Evolutionary conservation across 768 basidiomycete species (phyloP).

Genomic region (Cystofilobasidium ferigula): DNA sequence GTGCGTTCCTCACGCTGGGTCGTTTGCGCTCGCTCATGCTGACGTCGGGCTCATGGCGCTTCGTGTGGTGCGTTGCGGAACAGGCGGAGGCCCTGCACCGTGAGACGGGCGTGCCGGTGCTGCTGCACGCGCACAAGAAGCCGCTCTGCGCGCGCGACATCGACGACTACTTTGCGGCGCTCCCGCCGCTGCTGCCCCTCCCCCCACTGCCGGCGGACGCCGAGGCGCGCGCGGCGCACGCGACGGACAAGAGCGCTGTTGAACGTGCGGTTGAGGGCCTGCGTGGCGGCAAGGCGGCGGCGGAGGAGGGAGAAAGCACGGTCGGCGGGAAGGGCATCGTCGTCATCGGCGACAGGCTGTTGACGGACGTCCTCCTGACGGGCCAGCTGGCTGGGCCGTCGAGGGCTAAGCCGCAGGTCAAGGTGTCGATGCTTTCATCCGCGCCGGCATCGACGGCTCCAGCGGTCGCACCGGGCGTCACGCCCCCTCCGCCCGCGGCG

Average conservation of each 20-base stretch:
- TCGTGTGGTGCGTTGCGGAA: too few relatives aligned
- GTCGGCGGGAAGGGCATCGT: slow-evolving; percentile 45
- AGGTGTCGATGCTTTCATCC: too few relatives aligned
- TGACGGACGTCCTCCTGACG: slow-evolving; percentile 72
- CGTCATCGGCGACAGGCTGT: slow-evolving; percentile 80
- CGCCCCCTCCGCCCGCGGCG: neutral
- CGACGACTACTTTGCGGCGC: slow-evolving; percentile 52
- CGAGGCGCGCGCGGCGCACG: slow-evolving; percentile 32
- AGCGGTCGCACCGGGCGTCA: neutral
- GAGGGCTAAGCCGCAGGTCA: too few relatives aligned
- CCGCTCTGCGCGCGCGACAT: slow-evolving; percentile 70
- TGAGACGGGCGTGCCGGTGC: slow-evolving; percentile 67
- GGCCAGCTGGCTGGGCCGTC: neutral
- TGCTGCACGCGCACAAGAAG: slow-evolving; percentile 64
- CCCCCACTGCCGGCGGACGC: slow-evolving; percentile 38
- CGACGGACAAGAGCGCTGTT: neutral
- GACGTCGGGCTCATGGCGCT: neutral
- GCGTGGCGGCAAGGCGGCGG: neutral
- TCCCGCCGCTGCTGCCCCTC: slow-evolving; percentile 11
- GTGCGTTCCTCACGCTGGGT: slow-evolving; percentile 40
- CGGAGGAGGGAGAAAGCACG: neutral
- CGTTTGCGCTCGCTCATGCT: neutral
- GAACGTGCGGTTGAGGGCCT: neutral
- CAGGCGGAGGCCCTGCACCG: slow-evolving; percentile 79
- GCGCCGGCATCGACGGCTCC: neutral